Conservation (phyloP, 805 yeast species). For the Myxozyma geophila region DNA sequence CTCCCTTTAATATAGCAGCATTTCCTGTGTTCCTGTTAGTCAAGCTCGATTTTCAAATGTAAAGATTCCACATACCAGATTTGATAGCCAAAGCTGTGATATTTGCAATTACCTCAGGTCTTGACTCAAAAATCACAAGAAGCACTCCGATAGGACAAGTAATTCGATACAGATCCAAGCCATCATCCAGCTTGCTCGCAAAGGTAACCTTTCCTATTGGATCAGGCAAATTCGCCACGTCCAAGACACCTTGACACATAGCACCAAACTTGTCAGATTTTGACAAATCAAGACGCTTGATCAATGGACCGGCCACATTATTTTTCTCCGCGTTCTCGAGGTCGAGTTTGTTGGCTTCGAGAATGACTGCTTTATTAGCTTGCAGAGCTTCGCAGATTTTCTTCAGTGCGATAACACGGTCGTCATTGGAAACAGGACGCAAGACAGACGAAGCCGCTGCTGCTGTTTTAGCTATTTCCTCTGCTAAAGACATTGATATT, state of each 20-base stretch:
- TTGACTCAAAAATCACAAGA: conserved; percentile 88
- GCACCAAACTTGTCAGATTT: conserved; percentile 84
- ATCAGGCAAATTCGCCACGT: conserved; percentile 85
- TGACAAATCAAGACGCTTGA: conserved; percentile 83
- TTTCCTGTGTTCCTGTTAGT: conserved; percentile 43
- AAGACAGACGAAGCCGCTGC: conserved; percentile 80
- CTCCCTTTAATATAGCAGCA: conserved; percentile 96
- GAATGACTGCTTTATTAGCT: conserved; percentile 61
- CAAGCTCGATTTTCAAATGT: neutral
- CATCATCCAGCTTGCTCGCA: conserved; percentile 85
- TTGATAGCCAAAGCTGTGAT: conserved; percentile 94
- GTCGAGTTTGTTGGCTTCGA: conserved; percentile 76
- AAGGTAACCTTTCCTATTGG: conserved; percentile 90
- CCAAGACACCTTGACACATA: conserved; percentile 93
- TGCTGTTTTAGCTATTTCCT: conserved; percentile 77
- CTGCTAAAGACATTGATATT: conserved; percentile 51
- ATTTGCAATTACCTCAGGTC: conserved; percentile 99
- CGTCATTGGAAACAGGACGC: conserved; percentile 73
- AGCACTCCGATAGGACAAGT: conserved; percentile 95
- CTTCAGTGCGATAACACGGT: conserved; percentile 72
- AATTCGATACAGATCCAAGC: conserved; percentile 77
- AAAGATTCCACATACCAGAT: conserved; percentile 66
- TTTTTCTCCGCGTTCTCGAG: conserved; percentile 57
- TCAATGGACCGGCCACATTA: conserved; percentile 55
- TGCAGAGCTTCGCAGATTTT: conserved; percentile 73